phyloP scores from a whole-genome alignment of 805 yeast species.

The Yamadazyma ubonensis region DNA sequence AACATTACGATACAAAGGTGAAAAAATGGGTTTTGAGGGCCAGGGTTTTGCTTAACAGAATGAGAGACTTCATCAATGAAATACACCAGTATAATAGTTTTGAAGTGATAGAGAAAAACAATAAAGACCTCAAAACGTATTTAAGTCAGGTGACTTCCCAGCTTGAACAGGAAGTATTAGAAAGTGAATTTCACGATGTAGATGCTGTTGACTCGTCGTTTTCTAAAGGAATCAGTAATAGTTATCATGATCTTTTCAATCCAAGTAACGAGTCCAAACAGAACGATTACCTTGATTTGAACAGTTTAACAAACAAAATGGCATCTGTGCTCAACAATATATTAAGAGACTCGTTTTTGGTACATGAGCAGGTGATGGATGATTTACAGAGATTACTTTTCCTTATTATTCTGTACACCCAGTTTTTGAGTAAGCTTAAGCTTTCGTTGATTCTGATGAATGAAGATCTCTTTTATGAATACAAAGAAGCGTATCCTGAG shows the following conservation, averaged over 20 bases:
- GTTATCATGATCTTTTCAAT: conserved; percentile 22
- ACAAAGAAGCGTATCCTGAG: conserved; percentile 31
- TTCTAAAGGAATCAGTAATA: conserved; percentile 8
- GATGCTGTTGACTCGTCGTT: conserved; percentile 6
- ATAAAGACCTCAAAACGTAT: conserved; percentile 38
- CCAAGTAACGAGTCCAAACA: conserved; percentile 9
- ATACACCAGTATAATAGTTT: conserved; percentile 54
- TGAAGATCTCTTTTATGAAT: conserved; percentile 42
- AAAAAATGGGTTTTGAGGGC: conserved; percentile 54
- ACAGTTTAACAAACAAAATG: conserved; percentile 25
- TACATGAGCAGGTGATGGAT: conserved; percentile 53
- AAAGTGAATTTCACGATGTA: conserved; percentile 5
- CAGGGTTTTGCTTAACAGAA: conserved; percentile 54
- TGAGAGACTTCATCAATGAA: conserved; percentile 56
- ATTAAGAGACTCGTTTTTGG: conserved; percentile 64
- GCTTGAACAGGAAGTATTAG: conserved; percentile 3
- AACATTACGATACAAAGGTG: conserved; percentile 41
- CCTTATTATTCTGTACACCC: conserved; percentile 47
- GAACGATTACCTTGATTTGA: conserved; percentile 16
- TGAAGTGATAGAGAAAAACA: conserved; percentile 60
- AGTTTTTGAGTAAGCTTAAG: conserved; percentile 51
- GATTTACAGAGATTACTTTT: conserved; percentile 46
- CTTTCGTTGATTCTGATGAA: conserved; percentile 53
- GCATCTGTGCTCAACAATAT: conserved; percentile 61
- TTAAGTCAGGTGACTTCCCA: conserved; percentile 14